phyloP scores from a whole-genome alignment of 1,284 basidiomycete genomes.

The Fomitopsis pinicola region DNA sequence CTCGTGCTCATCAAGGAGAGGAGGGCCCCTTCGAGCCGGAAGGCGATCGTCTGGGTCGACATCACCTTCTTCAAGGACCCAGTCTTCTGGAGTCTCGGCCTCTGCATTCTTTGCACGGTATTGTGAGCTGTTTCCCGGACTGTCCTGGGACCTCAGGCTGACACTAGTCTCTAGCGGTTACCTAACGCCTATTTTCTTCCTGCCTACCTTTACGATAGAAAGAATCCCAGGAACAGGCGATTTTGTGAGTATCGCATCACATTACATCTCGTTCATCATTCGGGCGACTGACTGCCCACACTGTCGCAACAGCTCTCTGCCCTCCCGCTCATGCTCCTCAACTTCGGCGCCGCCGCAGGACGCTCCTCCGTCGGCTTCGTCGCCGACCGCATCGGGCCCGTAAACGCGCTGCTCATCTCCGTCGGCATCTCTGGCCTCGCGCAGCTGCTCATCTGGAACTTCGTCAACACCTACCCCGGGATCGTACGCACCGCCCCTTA shows the following conservation, averaged over 20 bases:
- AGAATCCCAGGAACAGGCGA: conserved; percentile 16
- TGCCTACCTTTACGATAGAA: conserved; percentile 18
- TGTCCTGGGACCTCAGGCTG: not conserved
- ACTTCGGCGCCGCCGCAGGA: conserved; percentile 19
- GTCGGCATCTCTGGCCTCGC: conserved; percentile 22
- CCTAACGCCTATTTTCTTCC: conserved; percentile 21
- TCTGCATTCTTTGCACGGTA: conserved; percentile 20
- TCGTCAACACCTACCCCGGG: conserved; percentile 21
- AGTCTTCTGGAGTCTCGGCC: conserved; percentile 24
- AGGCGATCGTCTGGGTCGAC: conserved; percentile 22
- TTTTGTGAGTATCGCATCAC: conserved; percentile 10
- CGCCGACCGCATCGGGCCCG: conserved; percentile 22
- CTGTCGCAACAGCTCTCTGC: conserved; percentile 11
- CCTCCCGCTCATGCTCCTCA: conserved; percentile 20
- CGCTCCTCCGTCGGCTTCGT: conserved; percentile 20
- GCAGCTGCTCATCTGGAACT: conserved; percentile 23
- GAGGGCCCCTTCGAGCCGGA: conserved; percentile 6
- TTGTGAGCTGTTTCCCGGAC: conserved; percentile 13
- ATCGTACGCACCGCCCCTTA: conserved; percentile 15
- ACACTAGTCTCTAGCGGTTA: conserved; percentile 15
- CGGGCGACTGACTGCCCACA: not conserved
- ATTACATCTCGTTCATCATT: not conserved
- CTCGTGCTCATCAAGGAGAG: conserved; percentile 22
- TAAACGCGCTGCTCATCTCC: conserved; percentile 19
- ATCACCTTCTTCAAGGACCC: conserved; percentile 20